Conservation (phyloP, 306 rosid genomes). For the Lathyrus aphaca region DNA sequence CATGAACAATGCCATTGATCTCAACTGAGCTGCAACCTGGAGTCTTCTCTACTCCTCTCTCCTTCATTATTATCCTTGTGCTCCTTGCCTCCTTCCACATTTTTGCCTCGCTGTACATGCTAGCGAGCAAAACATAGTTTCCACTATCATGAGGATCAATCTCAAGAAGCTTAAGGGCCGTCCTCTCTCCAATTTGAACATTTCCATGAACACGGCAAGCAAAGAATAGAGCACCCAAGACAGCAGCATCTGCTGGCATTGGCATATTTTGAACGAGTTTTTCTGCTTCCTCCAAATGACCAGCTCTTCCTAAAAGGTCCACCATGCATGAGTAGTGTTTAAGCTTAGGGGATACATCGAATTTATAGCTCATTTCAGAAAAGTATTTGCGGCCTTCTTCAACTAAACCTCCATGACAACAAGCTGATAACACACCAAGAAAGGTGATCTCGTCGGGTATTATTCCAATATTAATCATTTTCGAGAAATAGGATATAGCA, state of each 20-base stretch:
- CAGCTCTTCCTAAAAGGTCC: conserved; percentile 87
- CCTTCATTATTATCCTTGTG: conserved; percentile 53
- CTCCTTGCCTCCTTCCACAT: conserved; percentile 65
- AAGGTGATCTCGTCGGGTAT: conserved; percentile 84
- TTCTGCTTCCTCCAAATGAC: conserved; percentile 77
- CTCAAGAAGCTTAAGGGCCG: conserved; percentile 74
- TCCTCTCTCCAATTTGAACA: conserved; percentile 68
- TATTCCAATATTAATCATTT: conserved; percentile 65
- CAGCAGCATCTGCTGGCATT: conserved; percentile 62
- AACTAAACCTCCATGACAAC: conserved; percentile 86
- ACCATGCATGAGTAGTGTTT: conserved; percentile 87
- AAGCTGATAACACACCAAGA: conserved; percentile 82
- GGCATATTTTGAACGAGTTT: conserved; percentile 67
- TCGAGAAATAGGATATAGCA: conserved; percentile 64
- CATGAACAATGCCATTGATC: conserved; percentile 59
- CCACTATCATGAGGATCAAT: conserved; percentile 76
- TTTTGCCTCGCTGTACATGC: conserved; percentile 68
- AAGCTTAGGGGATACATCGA: conserved; percentile 53
- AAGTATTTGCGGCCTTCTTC: conserved; percentile 71
- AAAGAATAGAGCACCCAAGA: conserved; percentile 86
- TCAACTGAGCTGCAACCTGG: conserved; percentile 80
- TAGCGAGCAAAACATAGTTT: conserved; percentile 69
- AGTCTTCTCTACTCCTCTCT: conserved; percentile 64
- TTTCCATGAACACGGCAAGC: conserved; percentile 67
- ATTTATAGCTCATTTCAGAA: conserved; percentile 59